Base-by-base conservation (phyloP, 2,329 filamentous ascomycete genomes). In the Arthrobotrys musiformis region DNA sequence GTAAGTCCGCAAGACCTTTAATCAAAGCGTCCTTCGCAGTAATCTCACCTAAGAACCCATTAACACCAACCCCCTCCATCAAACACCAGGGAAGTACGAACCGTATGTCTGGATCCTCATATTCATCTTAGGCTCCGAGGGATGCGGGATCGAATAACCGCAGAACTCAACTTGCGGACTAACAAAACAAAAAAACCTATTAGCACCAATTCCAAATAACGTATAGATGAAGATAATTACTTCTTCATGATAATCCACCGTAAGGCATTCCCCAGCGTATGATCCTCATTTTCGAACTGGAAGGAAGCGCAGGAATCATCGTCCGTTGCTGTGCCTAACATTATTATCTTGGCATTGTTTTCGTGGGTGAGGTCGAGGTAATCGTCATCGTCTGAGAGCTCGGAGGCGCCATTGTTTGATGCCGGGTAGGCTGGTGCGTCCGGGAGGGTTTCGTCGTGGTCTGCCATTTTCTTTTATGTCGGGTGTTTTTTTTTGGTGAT, bases 241-340 rank as follows among this genome's bases (percentile, higher is more conserved):
- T 99, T 99, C 85, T 98, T 98, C 92, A 97, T 97, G 82, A 99
- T 96, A 79, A 97, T 91, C 83, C 94, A 98, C 82, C 95, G 89
- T 81, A 99, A 85, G 8, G 94, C 93, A 84, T 99, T 99, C 28
- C 95, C 95, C 63, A 99, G 86, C 0, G 95, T 99, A 84, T 99
- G 95, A 48, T 96, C 93, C 85, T 99, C 95, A 52, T 93, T 90
- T 76, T 92, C 89, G 81, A 99, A 97, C 83, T 98, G 93, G 83
- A 98, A 99, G 15, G 93, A 97, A 30, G 95, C 95, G 3, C 94
- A 94, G 7, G 91, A 94, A 60, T 94, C 92, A 84, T 91, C 68
- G 42, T 77, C 73, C 15, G 66, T 66, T 8, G 92, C 92, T 56
- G 94, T 94, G 37, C 93, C 91, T 28, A 97, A 86, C 73, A 77